Percentiles rank a stretch among this genome's conserved stretches.
Conservation (phyloP, 129 eudicot species). For the Helianthus annuus region HanXRQr2.0-SUNRISE NC_035442.2:161356705-161357204, state of each 20-base stretch:
- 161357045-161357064: background rate
- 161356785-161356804: too few relatives aligned
- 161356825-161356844: too few relatives aligned
- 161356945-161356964: background rate
- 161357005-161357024: background rate
- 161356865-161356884: too few relatives aligned
- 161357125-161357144: background rate
- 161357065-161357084: background rate
- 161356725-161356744: too few relatives aligned
- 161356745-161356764: too few relatives aligned
- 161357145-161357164: constrained; percentile 11
- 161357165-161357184: background rate
- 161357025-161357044: background rate
- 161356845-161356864: too few relatives aligned
- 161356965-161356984: background rate
- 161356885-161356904: too few relatives aligned
- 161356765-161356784: too few relatives aligned
- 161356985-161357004: background rate
- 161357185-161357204: constrained; percentile 1
- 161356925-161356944: too few relatives aligned
- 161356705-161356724: too few relatives aligned
- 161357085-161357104: background rate
- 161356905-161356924: too few relatives aligned
- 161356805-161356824: too few relatives aligned
- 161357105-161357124: background rate